Evolutionary conservation across 2,329 filamentous ascomycete species (phyloP), one percentile per base, ranked within the genome.

Genomic region (Sordariomycetes sp.): DNA sequence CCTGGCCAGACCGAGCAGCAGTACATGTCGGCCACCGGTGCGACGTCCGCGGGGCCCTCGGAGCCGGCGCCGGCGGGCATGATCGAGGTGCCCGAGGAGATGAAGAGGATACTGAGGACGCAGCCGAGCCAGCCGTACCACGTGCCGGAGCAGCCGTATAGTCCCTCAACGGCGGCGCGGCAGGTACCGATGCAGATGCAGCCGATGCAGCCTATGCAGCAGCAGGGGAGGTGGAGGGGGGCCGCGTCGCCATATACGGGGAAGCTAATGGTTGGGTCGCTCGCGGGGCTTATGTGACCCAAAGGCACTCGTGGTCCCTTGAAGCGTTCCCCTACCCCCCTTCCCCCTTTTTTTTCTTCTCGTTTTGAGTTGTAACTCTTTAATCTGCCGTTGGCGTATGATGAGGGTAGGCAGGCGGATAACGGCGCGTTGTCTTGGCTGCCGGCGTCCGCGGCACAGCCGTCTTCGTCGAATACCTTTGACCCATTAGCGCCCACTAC

Each of bases 191-290:
- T 32, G 28, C 28, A 32, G 28, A 32, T 32, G 28, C n/a, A n/a
- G n/a, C n/a, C n/a, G n/a, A n/a, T n/a, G n/a, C n/a, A n/a, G n/a
- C n/a, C n/a, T n/a, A n/a, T n/a, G n/a, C 28, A 32, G 28, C 28
- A 32, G 61, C 72, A 74, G 59, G 72, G 72, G 57, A 71, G 76
- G 39, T 85, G 81, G 80, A 75, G 74, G 55, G 76, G 75, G 59
- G 70, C 74, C 6, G 74, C 28, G 28, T 32, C 70, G 13, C 79
- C 78, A 1, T 85, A 83, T 60, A 78, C 81, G 59, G 81, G 81
- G 55, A 95, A 95, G 72, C 78, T 96, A 62, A 94, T 96, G 89
- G 84, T 96, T 5, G 92, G 92, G 50, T 92, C 91, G 20, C 79
- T 97, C 59, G 92, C 91, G 25, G 90, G 90, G 15, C 76, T 97